Evolutionary conservation across 1,284 basidiomycete species (phyloP).

Genomic region (Volvariella volvacea): DNA sequence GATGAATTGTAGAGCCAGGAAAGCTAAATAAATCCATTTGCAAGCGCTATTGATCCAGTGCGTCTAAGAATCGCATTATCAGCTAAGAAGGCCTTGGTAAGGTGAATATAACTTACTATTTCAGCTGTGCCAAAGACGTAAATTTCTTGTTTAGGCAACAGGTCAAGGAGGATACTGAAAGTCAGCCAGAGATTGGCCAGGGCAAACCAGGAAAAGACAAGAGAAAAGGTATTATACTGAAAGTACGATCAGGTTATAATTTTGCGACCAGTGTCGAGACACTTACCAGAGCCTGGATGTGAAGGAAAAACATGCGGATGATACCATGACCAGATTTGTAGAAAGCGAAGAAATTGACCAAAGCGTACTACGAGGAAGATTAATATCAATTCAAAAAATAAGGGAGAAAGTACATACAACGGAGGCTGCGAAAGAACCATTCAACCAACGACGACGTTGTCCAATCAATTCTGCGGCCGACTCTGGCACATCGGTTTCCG

Average conservation of each 20-base stretch:
- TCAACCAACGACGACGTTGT: slow-evolving; percentile 93
- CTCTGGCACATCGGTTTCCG: slow-evolving; percentile 93
- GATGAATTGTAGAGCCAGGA: slow-evolving; percentile 84
- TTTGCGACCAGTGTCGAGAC: background rate
- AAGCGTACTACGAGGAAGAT: slow-evolving; percentile 59
- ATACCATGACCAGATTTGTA: slow-evolving; percentile 82
- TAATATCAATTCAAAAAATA: slow-evolving; percentile 1
- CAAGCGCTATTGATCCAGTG: slow-evolving; percentile 83
- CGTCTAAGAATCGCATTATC: slow-evolving; percentile 47
- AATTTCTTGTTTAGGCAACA: slow-evolving; percentile 64
- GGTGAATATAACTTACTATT: slow-evolving; percentile 45
- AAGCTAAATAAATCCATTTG: slow-evolving; percentile 86
- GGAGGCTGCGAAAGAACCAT: slow-evolving; percentile 95
- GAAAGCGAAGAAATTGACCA: slow-evolving; percentile 92
- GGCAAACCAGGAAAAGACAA: slow-evolving; percentile 89
- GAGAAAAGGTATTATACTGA: slow-evolving; percentile 72
- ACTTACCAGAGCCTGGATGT: slow-evolving; percentile 83
- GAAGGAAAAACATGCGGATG: slow-evolving; percentile 92
- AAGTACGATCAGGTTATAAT: background rate
- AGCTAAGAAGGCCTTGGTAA: background rate
- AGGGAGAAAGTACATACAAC: slow-evolving; percentile 49
- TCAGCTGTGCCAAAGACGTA: slow-evolving; percentile 63
- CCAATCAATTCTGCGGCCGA: slow-evolving; percentile 87
- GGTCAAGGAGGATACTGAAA: slow-evolving; percentile 92
- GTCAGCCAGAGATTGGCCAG: slow-evolving; percentile 94